Conservation (phyloP, 352 stramenopile species). For the Phytophthora sojae region DNA sequence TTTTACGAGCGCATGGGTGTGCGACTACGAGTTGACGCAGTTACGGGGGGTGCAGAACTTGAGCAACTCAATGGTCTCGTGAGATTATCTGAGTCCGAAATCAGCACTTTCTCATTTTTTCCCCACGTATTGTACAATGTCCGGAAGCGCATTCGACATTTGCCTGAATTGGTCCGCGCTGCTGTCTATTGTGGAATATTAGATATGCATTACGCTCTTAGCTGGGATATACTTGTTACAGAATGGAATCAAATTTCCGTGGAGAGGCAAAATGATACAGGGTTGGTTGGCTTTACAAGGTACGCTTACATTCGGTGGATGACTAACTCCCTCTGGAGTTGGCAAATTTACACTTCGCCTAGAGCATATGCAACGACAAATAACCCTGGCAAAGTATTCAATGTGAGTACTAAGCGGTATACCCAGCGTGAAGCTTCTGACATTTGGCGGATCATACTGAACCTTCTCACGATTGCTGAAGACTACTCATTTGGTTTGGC, state of each 20-base stretch:
- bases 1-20: neutral
- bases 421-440: neutral
- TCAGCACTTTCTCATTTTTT: constrained; percentile 9
- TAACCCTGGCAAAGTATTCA: neutral
- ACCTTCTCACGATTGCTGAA: neutral
- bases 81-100: neutral
- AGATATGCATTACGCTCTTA: neutral
- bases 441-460: neutral
- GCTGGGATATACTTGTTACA: neutral
- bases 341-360: constrained; percentile 23
- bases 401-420: neutral
- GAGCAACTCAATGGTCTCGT: constrained; percentile 3
- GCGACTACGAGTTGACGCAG: constrained; percentile 1
- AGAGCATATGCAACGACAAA: constrained; percentile 19
- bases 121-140: constrained; percentile 35
- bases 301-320: constrained; percentile 18
- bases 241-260: neutral
- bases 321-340: constrained; percentile 14
- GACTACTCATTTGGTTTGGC: neutral
- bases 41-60: constrained; percentile 5
- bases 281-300: neutral
- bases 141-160: constrained; percentile 18
- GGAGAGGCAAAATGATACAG: neutral
- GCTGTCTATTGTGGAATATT: neutral
- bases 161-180: constrained; percentile 5